Evolutionary conservation across 257 asterid species (phyloP).

Genomic region (Verbena officinalis): DNA sequence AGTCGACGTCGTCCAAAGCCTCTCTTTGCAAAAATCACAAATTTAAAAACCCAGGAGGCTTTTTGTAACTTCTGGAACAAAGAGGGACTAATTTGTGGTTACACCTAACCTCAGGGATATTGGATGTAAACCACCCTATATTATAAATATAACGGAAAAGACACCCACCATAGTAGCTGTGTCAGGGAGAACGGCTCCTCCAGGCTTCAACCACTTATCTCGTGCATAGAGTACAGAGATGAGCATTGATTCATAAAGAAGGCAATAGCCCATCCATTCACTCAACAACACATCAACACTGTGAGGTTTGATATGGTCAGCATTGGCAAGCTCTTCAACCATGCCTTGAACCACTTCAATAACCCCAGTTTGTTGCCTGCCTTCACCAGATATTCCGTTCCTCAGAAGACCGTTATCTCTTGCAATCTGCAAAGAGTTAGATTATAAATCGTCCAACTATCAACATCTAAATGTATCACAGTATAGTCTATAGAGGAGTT

Average conservation of each 20-base stretch:
- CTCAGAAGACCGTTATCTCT: slow-evolving; percentile 64
- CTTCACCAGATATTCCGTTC: slow-evolving; percentile 34
- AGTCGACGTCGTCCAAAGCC: no score
- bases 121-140: no score
- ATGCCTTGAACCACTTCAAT: slow-evolving; percentile 82
- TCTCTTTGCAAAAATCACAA: no score
- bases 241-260: slow-evolving; percentile 96
- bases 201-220: slow-evolving; percentile 94
- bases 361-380: slow-evolving; percentile 41
- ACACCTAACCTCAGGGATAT: no score
- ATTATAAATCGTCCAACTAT: slow-evolving; percentile 13
- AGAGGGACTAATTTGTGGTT: no score
- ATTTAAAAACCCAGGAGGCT: no score
- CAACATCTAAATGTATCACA: slow-evolving; percentile 15
- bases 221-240: slow-evolving; percentile 87
- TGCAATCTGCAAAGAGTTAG: slow-evolving; percentile 61
- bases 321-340: slow-evolving; percentile 77
- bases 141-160: no score
- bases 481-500: slow-evolving; percentile 8
- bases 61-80: no score
- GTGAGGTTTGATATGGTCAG: slow-evolving; percentile 50
- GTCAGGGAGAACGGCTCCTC: slow-evolving; percentile 96
- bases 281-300: slow-evolving; percentile 84
- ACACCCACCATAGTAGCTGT: slow-evolving; percentile 77
- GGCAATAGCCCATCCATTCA: slow-evolving; percentile 99